These are phyloP conservation scores for Pseudogymnoascus sp. DNA, from an alignment of 2,329 filamentous ascomycete species.

Conservation along the genomic window DNA sequence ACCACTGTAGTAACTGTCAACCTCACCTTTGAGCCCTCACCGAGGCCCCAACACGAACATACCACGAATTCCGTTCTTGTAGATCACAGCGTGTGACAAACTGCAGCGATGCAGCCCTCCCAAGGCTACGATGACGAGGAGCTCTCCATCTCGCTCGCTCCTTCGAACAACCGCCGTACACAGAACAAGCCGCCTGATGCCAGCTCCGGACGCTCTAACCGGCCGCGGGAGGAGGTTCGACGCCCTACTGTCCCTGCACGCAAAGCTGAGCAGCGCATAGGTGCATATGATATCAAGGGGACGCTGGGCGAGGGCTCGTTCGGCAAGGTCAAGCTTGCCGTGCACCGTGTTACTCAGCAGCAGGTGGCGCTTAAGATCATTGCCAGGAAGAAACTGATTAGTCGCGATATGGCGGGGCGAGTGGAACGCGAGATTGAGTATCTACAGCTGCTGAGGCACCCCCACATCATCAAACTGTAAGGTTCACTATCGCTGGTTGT, in stretches of 20 bases:
- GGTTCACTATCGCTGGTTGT: constrained; percentile 26
- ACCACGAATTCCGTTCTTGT: background rate
- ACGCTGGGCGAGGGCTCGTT: constrained; percentile 96
- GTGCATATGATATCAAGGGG: constrained; percentile 82
- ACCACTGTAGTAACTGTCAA: constrained; percentile 3
- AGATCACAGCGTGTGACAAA: constrained; percentile 1
- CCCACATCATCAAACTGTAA: constrained; percentile 97
- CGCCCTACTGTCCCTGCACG: constrained; percentile 25
- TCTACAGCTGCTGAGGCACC: constrained; percentile 86
- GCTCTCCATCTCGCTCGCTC: constrained; percentile 68
- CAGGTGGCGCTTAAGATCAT: constrained; percentile 98
- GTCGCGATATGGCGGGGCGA: constrained; percentile 92
- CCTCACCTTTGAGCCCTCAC: constrained; percentile 6
- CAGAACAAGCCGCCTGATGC: constrained; percentile 30
- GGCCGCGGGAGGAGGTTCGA: constrained; percentile 18
- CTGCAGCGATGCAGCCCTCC: constrained; percentile 10
- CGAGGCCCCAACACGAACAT: constrained; percentile 4
- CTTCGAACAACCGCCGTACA: constrained; percentile 53
- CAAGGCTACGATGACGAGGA: constrained; percentile 68
- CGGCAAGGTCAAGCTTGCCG: constrained; percentile 95
- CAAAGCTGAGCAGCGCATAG: constrained; percentile 75
- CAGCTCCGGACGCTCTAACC: constrained; percentile 18
- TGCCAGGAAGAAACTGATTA: constrained; percentile 89
- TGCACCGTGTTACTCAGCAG: constrained; percentile 85
- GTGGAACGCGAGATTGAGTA: constrained; percentile 99